phyloP scores from a whole-genome alignment of 2,329 filamentous ascomycete species.

The Phialophora verrucosa region DNA sequence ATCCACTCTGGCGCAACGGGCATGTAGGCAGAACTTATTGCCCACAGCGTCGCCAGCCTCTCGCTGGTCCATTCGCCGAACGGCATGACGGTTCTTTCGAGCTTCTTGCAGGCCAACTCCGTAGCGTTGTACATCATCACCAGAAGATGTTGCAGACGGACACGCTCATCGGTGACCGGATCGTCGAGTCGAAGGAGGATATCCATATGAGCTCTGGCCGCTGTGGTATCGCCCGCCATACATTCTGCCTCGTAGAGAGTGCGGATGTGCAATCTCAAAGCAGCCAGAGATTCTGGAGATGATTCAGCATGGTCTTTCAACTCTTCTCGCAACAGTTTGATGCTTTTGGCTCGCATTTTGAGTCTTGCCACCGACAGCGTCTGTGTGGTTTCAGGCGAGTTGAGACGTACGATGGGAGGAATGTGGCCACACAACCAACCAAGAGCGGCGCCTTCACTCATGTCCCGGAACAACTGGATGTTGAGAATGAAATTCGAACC shows the following conservation, averaged over 20 bases:
- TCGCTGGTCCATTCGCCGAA: conserved; percentile 6
- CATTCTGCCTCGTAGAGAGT: conserved; percentile 17
- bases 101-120: conserved; percentile 18
- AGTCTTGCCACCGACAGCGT: conserved; percentile 12
- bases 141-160: conserved; percentile 7
- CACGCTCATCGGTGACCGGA: conserved; percentile 1
- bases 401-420: not conserved
- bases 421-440: conserved; percentile 27
- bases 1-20: not conserved
- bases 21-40: not conserved
- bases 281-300: conserved; percentile 4
- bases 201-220: conserved; percentile 17
- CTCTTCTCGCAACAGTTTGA: conserved; percentile 14
- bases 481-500: conserved; percentile 8
- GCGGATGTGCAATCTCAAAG: conserved; percentile 16
- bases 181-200: conserved; percentile 21
- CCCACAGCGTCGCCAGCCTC: conserved; percentile 6
- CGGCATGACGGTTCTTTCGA: conserved; percentile 21
- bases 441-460: conserved; percentile 19
- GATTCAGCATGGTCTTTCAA: not conserved
- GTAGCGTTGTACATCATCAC: conserved; percentile 20
- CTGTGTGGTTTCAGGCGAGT: not conserved
- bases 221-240: conserved; percentile 6
- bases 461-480: conserved; percentile 12
- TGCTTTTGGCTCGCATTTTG: conserved; percentile 18